Conservation (phyloP, 306 rosid genomes). For the Trifolium dubium region DNA sequence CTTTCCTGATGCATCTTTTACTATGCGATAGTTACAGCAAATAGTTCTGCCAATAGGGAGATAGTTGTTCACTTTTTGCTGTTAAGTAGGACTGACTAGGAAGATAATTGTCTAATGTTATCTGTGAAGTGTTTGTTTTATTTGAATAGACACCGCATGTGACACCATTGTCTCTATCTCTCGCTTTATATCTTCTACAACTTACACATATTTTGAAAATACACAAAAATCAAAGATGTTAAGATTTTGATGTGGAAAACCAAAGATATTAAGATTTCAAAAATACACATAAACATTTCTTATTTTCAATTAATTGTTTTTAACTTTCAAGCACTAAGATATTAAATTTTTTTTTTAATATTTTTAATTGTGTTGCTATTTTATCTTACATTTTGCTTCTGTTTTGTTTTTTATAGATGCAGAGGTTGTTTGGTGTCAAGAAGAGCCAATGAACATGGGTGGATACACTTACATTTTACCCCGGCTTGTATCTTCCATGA, state of each 20-base stretch:
- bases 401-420: constrained; percentile 66
- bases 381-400: constrained; percentile 20
- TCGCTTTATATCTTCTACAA: too few relatives aligned
- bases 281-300: too few relatives aligned
- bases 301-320: not conserved
- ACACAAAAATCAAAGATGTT: too few relatives aligned
- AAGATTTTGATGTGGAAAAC: too few relatives aligned
- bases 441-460: constrained; percentile 99
- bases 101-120: too few relatives aligned
- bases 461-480: constrained; percentile 74
- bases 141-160: too few relatives aligned
- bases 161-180: too few relatives aligned
- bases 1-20: not conserved
- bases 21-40: not conserved
- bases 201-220: too few relatives aligned
- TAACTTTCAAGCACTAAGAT: constrained; percentile 1
- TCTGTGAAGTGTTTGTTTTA: too few relatives aligned
- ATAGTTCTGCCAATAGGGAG: not conserved
- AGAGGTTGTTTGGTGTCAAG: constrained; percentile 97
- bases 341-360: constrained; percentile 4
- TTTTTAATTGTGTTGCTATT: not conserved
- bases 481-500: constrained; percentile 79
- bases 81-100: too few relatives aligned
- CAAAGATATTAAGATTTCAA: too few relatives aligned
- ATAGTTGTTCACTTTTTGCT: too few relatives aligned